Evolutionary conservation across 257 asterid species (phyloP).

Genomic region (Solanum rostratum): DNA sequence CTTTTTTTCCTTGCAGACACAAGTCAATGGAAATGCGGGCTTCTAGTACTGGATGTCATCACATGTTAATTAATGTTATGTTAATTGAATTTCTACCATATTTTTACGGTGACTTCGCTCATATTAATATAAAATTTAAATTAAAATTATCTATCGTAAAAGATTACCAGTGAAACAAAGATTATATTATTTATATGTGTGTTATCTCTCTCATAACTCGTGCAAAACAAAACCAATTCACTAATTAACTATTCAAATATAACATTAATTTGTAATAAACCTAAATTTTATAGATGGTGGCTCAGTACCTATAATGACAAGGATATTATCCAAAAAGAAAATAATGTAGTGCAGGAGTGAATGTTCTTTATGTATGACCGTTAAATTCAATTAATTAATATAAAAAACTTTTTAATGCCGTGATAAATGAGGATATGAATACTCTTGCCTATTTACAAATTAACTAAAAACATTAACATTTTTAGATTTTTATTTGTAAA

Average conservation of each 20-base stretch:
- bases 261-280: background rate
- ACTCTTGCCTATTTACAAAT: background rate
- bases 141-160: no score
- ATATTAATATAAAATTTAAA: no score
- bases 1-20: background rate
- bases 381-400: background rate
- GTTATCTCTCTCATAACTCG: no score
- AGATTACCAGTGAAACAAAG: no score
- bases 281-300: background rate
- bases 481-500: background rate
- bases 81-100: background rate
- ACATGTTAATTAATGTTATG: background rate
- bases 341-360: background rate
- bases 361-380: background rate
- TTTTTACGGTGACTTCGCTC: no score
- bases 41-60: conserved; percentile 6
- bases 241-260: no score
- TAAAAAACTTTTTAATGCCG: background rate
- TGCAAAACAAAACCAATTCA: no score
- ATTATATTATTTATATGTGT: no score
- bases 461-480: background rate
- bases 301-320: background rate
- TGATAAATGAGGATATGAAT: background rate
- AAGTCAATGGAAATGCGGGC: conserved; percentile 19
- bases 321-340: background rate